Conservation (phyloP, 768 basidiomycete genomes). For the Gymnopilus dilepis region DNA sequence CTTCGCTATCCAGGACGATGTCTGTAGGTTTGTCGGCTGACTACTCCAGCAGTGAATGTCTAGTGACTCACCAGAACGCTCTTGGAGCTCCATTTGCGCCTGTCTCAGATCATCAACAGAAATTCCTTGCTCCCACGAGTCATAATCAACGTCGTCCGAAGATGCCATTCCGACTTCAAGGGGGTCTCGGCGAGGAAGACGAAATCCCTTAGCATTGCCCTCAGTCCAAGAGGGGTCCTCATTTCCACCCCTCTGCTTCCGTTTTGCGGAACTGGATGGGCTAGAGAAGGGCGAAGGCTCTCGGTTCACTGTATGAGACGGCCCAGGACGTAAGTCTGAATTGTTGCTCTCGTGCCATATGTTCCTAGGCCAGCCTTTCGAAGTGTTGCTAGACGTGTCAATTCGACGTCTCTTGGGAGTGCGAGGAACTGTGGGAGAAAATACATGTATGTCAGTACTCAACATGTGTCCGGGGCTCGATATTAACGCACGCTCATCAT, state of each 20-base stretch:
- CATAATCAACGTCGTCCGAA: conserved; percentile 26
- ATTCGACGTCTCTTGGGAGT: conserved; percentile 18
- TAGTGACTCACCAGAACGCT: conserved; percentile 12
- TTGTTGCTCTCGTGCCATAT: too few relatives aligned
- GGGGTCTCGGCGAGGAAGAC: neutral
- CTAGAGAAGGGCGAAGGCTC: conserved; percentile 5
- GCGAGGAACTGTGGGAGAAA: conserved; percentile 3
- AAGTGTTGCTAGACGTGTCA: neutral
- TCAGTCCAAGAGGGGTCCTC: conserved; percentile 18
- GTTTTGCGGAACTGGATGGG: conserved; percentile 12
- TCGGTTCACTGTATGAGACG: too few relatives aligned
- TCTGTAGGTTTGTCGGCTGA: conserved; percentile 6
- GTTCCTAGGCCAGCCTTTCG: neutral
- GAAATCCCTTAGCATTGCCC: neutral
- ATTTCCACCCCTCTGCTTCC: conserved; percentile 11
- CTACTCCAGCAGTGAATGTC: neutral
- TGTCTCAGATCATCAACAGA: conserved; percentile 28
- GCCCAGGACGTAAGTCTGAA: too few relatives aligned
- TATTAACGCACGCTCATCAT: conserved; percentile 17
- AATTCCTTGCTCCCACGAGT: conserved; percentile 34
- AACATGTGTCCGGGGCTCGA: too few relatives aligned
- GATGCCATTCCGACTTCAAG: neutral
- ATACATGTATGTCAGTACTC: neutral
- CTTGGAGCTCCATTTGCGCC: conserved; percentile 16
- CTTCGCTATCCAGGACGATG: conserved; percentile 16